Conservation (phyloP, 257 asterid species). For the Ballota nigra region DNA sequence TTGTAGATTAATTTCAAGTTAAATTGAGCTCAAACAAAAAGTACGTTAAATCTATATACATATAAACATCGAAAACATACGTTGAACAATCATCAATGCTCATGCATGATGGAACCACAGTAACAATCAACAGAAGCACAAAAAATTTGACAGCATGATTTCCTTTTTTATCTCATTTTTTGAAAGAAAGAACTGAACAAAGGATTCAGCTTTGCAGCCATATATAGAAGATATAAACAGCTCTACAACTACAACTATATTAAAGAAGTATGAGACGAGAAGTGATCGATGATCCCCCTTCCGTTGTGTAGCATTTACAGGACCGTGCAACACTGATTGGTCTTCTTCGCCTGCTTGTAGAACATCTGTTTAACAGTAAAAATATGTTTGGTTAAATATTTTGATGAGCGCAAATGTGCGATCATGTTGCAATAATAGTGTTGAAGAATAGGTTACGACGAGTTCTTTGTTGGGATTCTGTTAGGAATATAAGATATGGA, state of each 20-base stretch:
- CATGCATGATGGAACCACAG: neutral
- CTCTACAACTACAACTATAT: slow-evolving; percentile 4
- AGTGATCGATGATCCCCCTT: neutral
- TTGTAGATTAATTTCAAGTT: too few species aligned
- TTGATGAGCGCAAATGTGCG: too few species aligned
- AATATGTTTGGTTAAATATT: too few species aligned
- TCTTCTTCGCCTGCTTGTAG: slow-evolving; percentile 92
- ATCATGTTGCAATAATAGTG: too few species aligned
- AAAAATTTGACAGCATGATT: neutral
- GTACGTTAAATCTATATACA: too few species aligned
- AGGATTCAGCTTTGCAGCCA: neutral
- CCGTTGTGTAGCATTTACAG: slow-evolving; percentile 39
- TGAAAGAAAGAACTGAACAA: neutral
- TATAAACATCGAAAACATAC: too few species aligned
- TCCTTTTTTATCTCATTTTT: neutral
- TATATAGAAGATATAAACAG: slow-evolving; percentile 19
- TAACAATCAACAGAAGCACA: too few species aligned
- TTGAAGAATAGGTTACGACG: too few species aligned
- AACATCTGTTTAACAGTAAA: slow-evolving; percentile 77
- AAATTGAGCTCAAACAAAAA: too few species aligned
- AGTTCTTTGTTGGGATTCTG: neutral
- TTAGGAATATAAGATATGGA: too few species aligned
- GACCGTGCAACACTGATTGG: slow-evolving; percentile 78
- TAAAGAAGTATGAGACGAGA: neutral
- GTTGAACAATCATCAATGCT: neutral